These are phyloP conservation scores for Monosporascus sp. DNA, from an alignment of 2,329 filamentous ascomycete species.

Conservation along the genomic window DNA sequence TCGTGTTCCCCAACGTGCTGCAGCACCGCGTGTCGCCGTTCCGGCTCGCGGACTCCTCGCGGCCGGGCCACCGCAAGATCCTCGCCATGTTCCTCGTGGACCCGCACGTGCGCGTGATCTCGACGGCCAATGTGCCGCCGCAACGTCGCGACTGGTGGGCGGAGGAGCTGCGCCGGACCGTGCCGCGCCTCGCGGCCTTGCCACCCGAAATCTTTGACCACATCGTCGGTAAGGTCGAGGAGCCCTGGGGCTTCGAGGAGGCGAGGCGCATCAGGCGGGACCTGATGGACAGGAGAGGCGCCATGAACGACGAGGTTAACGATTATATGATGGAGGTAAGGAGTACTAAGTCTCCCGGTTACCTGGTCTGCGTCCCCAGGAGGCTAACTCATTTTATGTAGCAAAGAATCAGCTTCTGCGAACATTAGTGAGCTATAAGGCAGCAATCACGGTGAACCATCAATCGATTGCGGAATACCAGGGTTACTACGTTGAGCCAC, in stretches of 20 bases:
- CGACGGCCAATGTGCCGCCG: slow-evolving; percentile 34
- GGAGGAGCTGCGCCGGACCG: slow-evolving; percentile 8
- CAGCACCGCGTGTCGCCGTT: slow-evolving; percentile 50
- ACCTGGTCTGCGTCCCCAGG: neutral
- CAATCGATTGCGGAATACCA: neutral
- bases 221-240: neutral
- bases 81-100: slow-evolving; percentile 56
- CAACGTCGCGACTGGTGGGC: slow-evolving; percentile 33
- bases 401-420: neutral
- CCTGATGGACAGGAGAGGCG: neutral
- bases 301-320: neutral
- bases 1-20: slow-evolving; percentile 51
- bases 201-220: neutral
- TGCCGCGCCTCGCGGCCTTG: neutral
- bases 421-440: neutral
- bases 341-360: neutral
- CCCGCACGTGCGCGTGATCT: slow-evolving; percentile 45
- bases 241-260: neutral
- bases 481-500: no score
- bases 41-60: slow-evolving; percentile 40
- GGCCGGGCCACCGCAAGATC: slow-evolving; percentile 51
- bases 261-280: neutral
- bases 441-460: neutral
- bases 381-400: neutral
- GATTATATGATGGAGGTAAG: neutral